A percentile compares a stretch with the other conserved stretches of the same genome.
Conservation (phyloP, 1,284 basidiomycete species). For the Austropuccinia psidii region DNA sequence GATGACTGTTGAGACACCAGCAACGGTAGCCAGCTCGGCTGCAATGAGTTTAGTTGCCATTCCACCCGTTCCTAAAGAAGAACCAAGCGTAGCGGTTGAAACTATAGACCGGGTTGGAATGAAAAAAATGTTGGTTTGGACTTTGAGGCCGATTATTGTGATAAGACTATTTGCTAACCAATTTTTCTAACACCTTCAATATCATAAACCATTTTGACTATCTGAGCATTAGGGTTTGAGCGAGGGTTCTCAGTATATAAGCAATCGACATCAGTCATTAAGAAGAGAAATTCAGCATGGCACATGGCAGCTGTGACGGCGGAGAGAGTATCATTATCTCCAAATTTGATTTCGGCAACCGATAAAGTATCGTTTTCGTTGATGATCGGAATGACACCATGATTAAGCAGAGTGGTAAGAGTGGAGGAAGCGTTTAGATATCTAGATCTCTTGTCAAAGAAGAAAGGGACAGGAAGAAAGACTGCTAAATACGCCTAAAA, state of each 20-base stretch:
- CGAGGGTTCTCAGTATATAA: conserved; percentile 92
- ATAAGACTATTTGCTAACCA: conserved; percentile 53
- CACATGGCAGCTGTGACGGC: conserved; percentile 96
- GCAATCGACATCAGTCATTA: conserved; percentile 94
- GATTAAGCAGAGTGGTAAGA: conserved; percentile 71
- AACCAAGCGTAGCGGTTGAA: conserved; percentile 81
- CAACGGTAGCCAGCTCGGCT: conserved; percentile 90
- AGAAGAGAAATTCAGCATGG: conserved; percentile 92
- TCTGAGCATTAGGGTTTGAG: conserved; percentile 71
- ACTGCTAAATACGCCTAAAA: conserved; percentile 1
- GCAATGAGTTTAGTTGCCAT: conserved; percentile 99
- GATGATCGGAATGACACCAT: conserved; percentile 88
- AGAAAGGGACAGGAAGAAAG: background rate
- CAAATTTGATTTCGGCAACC: conserved; percentile 84
- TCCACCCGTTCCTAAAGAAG: conserved; percentile 88
- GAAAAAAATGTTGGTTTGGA: background rate
- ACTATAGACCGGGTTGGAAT: conserved; percentile 55
- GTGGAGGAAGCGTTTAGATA: conserved; percentile 93
- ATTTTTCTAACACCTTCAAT: conserved; percentile 69
- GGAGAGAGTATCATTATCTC: conserved; percentile 96
- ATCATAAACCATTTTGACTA: conserved; percentile 73
- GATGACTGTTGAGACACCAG: conserved; percentile 90
- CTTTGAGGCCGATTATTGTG: background rate
- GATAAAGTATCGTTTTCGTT: conserved; percentile 89
- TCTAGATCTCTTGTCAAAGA: conserved; percentile 63